These are phyloP conservation scores for Zygoascus meyerae DNA, from an alignment of 1,139 yeast species.

Conservation along the genomic window DNA sequence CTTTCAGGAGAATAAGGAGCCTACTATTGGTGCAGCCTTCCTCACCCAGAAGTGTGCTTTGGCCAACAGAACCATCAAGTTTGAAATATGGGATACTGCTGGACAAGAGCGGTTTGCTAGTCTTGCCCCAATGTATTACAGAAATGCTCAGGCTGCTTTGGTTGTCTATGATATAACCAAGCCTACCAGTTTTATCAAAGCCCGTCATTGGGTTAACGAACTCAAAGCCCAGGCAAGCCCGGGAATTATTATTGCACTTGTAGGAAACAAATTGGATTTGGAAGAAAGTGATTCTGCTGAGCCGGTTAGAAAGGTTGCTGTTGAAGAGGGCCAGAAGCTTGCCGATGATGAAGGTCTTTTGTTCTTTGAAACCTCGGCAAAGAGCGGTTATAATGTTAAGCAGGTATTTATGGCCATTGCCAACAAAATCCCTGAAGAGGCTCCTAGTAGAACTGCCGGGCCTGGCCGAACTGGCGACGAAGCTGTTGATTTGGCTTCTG, in stretches of 20 bases:
- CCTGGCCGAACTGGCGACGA: conserved; percentile 10
- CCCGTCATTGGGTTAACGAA: conserved; percentile 99
- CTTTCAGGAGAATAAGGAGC: conserved; percentile 94
- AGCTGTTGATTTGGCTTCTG: conserved; percentile 10
- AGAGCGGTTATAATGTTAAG: conserved; percentile 84
- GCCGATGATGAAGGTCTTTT: conserved; percentile 81
- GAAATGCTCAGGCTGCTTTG: conserved; percentile 97
- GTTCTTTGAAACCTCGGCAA: conserved; percentile 94
- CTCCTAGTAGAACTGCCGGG: conserved; percentile 15
- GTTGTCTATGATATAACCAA: conserved; percentile 95
- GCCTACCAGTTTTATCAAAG: conserved; percentile 95
- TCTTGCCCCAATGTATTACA: conserved; percentile 94
- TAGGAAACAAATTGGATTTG: conserved; percentile 87
- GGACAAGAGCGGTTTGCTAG: conserved; percentile 98
- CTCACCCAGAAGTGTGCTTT: conserved; percentile 90
- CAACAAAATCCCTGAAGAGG: conserved; percentile 60
- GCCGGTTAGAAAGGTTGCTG: conserved; percentile 68
- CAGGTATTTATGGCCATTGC: conserved; percentile 92
- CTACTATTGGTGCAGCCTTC: conserved; percentile 97
- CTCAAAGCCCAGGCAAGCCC: conserved; percentile 91
- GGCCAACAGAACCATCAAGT: conserved; percentile 84
- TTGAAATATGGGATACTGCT: conserved; percentile 98
- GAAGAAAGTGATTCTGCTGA: conserved; percentile 34
- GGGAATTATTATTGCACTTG: conserved; percentile 85
- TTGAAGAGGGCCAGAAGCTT: conserved; percentile 76